Percentiles rank a stretch among this genome's conserved stretches.
Evolutionary conservation across 2,329 filamentous ascomycete genomes (phyloP).

Genomic region (Colletotrichum spaethianum): DNA sequence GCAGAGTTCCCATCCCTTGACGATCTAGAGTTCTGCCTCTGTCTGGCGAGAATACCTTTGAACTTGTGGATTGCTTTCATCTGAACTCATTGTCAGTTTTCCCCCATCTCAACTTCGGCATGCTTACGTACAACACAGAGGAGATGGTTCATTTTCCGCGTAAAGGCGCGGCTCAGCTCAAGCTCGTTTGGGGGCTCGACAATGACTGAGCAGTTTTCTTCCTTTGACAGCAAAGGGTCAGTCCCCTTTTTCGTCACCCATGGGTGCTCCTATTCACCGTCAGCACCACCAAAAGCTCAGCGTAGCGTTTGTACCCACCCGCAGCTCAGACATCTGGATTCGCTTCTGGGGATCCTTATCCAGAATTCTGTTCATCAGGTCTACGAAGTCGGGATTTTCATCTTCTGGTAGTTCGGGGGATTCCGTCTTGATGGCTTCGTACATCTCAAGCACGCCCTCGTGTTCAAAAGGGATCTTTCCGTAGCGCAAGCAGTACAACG

Average conservation of each 20-base stretch:
- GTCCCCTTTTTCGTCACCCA: constrained; percentile 90
- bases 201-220: constrained; percentile 88
- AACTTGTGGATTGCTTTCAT: constrained; percentile 94
- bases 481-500: constrained; percentile 92
- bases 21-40: constrained; percentile 37
- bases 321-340: constrained; percentile 85
- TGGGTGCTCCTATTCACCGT: constrained; percentile 78
- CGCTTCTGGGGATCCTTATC: constrained; percentile 89
- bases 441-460: constrained; percentile 85
- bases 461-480: constrained; percentile 90
- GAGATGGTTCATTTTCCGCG: constrained; percentile 87
- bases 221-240: constrained; percentile 83
- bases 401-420: constrained; percentile 73
- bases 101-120: not conserved
- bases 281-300: not conserved
- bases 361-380: constrained; percentile 81
- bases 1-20: constrained; percentile 17
- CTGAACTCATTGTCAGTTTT: constrained; percentile 55
- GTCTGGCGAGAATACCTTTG: constrained; percentile 76
- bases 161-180: constrained; percentile 92
- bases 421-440: constrained; percentile 87
- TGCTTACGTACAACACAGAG: constrained; percentile 79
- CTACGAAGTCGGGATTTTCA: constrained; percentile 77
- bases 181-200: constrained; percentile 89
- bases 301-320: constrained; percentile 70